Percentiles rank a stretch among this genome's conserved stretches.
phyloP scores from a whole-genome alignment of 768 basidiomycete genomes.

The Galerina marginata region DNA sequence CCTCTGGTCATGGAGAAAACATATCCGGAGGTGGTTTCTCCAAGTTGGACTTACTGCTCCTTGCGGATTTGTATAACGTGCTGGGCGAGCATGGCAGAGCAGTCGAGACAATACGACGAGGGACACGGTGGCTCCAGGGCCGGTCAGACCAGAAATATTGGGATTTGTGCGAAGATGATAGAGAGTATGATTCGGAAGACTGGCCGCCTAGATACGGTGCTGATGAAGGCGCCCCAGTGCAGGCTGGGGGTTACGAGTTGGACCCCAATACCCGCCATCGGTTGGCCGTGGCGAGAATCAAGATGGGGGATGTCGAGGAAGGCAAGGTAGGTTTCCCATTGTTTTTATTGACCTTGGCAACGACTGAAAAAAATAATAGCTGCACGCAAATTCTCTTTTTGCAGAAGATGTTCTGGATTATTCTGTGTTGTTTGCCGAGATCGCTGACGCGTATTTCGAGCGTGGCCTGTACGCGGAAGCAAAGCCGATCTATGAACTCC shows the following conservation, averaged over 20 bases:
- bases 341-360: background rate
- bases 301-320: conserved; percentile 79
- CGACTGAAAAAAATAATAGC: conserved; percentile 44
- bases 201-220: conserved; percentile 27
- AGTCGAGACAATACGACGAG: conserved; percentile 70
- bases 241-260: conserved; percentile 63
- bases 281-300: conserved; percentile 81
- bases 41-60: conserved; percentile 74
- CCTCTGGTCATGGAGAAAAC: conserved; percentile 44
- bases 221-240: conserved; percentile 51
- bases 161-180: conserved; percentile 84
- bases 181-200: conserved; percentile 76
- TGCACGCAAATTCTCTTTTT: conserved; percentile 77
- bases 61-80: conserved; percentile 84
- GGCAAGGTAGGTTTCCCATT: conserved; percentile 63
- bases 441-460: conserved; percentile 86
- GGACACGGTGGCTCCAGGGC: conserved; percentile 92
- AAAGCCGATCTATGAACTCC: conserved; percentile 75
- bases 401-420: conserved; percentile 78
- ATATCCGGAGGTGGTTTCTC: conserved; percentile 58
- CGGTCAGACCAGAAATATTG: conserved; percentile 74
- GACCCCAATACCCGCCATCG: conserved; percentile 85
- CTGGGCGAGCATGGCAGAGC: conserved; percentile 72
- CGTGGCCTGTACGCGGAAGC: conserved; percentile 80
- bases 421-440: conserved; percentile 77